A percentile compares a stretch with the other conserved stretches of the same genome.
Conservation (phyloP, 2,329 filamentous ascomycete genomes). For the Gliomastix tumulicola region DNA sequence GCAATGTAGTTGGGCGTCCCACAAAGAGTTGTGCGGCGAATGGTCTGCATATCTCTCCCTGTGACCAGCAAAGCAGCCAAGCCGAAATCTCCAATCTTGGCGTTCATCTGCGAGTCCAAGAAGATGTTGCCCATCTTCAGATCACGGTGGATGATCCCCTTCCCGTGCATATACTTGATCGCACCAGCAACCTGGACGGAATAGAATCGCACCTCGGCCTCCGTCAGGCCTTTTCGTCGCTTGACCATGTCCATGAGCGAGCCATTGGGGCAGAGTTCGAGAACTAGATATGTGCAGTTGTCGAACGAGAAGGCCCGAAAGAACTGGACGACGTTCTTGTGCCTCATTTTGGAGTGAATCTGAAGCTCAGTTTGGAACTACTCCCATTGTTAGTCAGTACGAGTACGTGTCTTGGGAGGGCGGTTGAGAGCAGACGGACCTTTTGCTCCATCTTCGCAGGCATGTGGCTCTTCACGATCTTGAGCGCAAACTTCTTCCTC, state of each 20-base stretch:
- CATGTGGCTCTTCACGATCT: conserved; percentile 81
- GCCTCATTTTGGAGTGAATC: conserved; percentile 96
- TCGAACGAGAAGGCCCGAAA: conserved; percentile 88
- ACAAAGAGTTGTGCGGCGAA: conserved; percentile 85
- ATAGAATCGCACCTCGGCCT: conserved; percentile 91
- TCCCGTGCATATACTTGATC: conserved; percentile 94
- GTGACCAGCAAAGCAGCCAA: conserved; percentile 87
- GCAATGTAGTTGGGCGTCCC: conserved; percentile 98
- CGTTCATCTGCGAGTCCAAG: conserved; percentile 88
- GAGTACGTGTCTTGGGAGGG: neutral
- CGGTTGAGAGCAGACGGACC: conserved; percentile 34
- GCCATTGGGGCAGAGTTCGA: conserved; percentile 92
- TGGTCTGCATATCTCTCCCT: conserved; percentile 79
- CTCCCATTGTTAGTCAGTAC: conserved; percentile 8
- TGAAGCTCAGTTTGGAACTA: conserved; percentile 80
- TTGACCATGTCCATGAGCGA: conserved; percentile 98
- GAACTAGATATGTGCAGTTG: conserved; percentile 83
- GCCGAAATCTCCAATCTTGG: conserved; percentile 97
- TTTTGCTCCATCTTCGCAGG: conserved; percentile 78
- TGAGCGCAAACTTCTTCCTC: conserved; percentile 65
- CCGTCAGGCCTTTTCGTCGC: conserved; percentile 79
- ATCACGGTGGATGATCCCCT: conserved; percentile 94
- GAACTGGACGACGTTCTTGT: conserved; percentile 94
- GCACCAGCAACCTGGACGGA: conserved; percentile 92
- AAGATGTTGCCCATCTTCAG: conserved; percentile 98